Base-by-base conservation (phyloP, 2,329 filamentous ascomycete genomes). In the Epichloe elymi region DNA sequence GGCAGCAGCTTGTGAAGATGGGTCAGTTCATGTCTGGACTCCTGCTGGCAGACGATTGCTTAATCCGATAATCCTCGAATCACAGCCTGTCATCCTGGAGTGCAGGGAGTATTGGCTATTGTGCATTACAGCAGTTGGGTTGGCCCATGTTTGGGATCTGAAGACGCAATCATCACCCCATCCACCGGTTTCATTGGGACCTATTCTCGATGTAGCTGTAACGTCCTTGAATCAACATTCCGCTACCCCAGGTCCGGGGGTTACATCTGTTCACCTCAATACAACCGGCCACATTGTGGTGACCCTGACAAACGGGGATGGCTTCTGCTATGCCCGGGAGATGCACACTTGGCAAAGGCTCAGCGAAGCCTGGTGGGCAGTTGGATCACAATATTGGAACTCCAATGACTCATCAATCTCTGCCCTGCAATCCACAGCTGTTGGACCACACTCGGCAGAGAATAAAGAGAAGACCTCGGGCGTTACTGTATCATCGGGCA, bases 351-450 rank as follows among this genome's bases (percentile, higher is more conserved):
- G 93, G 93, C 91, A 97, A 67, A 82, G 90, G 10, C 74, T 98
- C n/a, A 95, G 89, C 2, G 94, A 98, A 64, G 79, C 88, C 2
- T 98, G 93, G 93, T 98, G 93, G 89, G 91, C 91, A 0, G 89
- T 97, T 0, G 90, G 90, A 17, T 95, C 88, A 59, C 93, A 98
- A 64, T 98, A 98, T 66, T 98, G 93, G 94, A 97, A 98, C 67
- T 94, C 89, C 1, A 95, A 89, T 49, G 93, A 96, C 61, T 89
- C 88, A 2, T 89, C 89, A 0, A 82, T 95, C 49, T 83, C 86
- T 46, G 86, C 89, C 48, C 69, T 95, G 38, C 83, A 88, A 57
- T 82, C 86, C 2, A 83, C 82, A 1, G 81, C 82, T 10, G 76
- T 83, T 7, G 81, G 83, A 0, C 73, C 80, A 2, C 73, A 74